Conservation (phyloP, 371 early-diverging fungal genomes). For the Mucor racemosus region DNA sequence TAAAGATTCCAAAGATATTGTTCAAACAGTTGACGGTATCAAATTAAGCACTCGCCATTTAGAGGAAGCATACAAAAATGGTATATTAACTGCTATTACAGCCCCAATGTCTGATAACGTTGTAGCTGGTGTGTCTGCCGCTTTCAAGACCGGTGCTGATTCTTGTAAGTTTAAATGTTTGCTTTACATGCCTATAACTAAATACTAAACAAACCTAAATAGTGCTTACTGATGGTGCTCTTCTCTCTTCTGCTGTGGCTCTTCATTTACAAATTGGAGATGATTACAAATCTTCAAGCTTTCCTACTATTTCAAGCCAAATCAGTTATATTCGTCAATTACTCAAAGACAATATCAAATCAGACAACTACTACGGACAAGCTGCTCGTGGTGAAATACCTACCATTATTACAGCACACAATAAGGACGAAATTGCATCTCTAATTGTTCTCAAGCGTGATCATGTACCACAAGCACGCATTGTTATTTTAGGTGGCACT, state of each 20-base stretch:
- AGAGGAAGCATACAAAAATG: conserved; percentile 62
- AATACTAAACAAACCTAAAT: neutral
- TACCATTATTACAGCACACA: conserved; percentile 60
- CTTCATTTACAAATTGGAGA: conserved; percentile 69
- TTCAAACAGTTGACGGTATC: conserved; percentile 58
- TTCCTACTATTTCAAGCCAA: conserved; percentile 70
- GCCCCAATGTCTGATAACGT: conserved; percentile 47
- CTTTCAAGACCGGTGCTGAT: conserved; percentile 56
- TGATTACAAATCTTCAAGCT: conserved; percentile 42
- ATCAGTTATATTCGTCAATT: conserved; percentile 63
- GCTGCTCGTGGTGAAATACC: conserved; percentile 70
- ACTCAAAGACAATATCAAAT: conserved; percentile 35
- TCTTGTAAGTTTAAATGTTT: conserved; percentile 24
- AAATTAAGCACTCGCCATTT: conserved; percentile 59
- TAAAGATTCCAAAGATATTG: conserved; percentile 32
- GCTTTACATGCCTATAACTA: too few relatives aligned
- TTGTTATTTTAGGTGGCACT: conserved; percentile 66
- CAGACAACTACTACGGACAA: conserved; percentile 36
- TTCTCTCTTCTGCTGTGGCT: conserved; percentile 55
- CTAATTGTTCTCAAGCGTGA: conserved; percentile 63
- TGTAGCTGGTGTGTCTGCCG: conserved; percentile 52
- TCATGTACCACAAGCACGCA: conserved; percentile 34
- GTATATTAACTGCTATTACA: conserved; percentile 56
- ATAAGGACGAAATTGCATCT: conserved; percentile 76
- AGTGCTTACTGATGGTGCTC: conserved; percentile 26